Conservation (phyloP, 2,329 filamentous ascomycete species). For the Botrytis pseudocinerea region DNA sequence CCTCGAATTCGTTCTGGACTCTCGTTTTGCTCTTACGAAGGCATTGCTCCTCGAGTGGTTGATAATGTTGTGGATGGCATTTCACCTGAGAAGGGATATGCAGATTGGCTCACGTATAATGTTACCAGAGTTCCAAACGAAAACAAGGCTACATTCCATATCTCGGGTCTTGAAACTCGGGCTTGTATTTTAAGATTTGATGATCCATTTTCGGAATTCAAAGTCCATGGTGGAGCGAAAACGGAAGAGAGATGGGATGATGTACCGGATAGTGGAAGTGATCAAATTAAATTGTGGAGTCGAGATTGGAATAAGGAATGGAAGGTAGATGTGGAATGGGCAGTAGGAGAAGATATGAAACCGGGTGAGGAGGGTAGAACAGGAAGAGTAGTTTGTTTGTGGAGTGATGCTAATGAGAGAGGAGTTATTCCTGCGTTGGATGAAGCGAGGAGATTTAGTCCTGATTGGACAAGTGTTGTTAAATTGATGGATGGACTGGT, state of each 20-base stretch:
- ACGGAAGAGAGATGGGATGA: constrained; percentile 63
- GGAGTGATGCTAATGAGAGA: constrained; percentile 78
- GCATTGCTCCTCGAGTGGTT: constrained; percentile 65
- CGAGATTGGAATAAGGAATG: constrained; percentile 76
- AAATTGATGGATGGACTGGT: constrained; percentile 79
- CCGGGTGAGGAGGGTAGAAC: constrained; percentile 48
- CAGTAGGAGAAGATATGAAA: constrained; percentile 36
- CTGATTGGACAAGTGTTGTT: constrained; percentile 74
- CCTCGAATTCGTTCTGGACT: constrained; percentile 52
- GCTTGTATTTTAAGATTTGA: constrained; percentile 75
- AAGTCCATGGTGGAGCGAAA: constrained; percentile 59
- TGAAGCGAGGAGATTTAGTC: constrained; percentile 74
- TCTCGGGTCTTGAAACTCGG: constrained; percentile 74
- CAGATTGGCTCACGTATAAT: constrained; percentile 66
- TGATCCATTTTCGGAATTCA: constrained; percentile 63
- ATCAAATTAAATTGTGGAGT: constrained; percentile 76
- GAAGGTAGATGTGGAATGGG: constrained; percentile 69
- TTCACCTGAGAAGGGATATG: constrained; percentile 48
- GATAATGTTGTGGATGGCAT: constrained; percentile 46
- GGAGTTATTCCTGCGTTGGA: constrained; percentile 80
- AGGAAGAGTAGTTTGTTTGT: constrained; percentile 74
- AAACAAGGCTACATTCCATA: constrained; percentile 60
- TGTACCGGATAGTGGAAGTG: constrained; percentile 62
- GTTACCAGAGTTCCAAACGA: constrained; percentile 48
- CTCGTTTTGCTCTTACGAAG: constrained; percentile 69